phyloP scores from a whole-genome alignment of 257 asterid genomes.

The Ballota nigra region DNA sequence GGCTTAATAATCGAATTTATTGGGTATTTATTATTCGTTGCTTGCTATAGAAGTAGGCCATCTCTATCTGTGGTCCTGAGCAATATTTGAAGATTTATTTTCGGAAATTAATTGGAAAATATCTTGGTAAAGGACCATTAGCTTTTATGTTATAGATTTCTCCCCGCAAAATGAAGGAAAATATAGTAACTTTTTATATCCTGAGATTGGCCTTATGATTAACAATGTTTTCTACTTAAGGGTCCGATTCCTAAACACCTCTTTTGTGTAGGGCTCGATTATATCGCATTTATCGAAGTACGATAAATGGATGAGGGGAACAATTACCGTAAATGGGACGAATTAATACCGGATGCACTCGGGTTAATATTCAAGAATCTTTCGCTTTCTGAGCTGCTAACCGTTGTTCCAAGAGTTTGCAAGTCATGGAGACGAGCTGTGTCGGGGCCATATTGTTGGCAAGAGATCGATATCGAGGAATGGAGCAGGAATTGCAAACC shows the following conservation, averaged over 20 bases:
- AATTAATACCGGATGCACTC: constrained; percentile 78
- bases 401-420: constrained; percentile 83
- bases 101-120: background rate
- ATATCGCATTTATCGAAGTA: background rate
- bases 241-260: background rate
- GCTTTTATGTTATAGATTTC: constrained; percentile 6
- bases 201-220: background rate
- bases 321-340: constrained; percentile 60
- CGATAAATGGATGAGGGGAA: constrained; percentile 50
- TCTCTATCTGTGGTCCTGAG: background rate
- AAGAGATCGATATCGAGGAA: constrained; percentile 83
- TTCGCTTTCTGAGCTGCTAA: constrained; percentile 57
- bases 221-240: background rate
- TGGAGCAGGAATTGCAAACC: constrained; percentile 61
- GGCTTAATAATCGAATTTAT: background rate
- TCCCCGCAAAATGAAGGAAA: background rate
- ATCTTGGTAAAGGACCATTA: background rate
- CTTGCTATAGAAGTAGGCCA: constrained; percentile 19
- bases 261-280: background rate
- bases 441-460: constrained; percentile 82
- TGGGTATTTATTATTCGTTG: constrained; percentile 9
- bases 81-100: background rate
- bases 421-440: constrained; percentile 78
- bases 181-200: background rate
- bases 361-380: constrained; percentile 81